phyloP scores from a whole-genome alignment of 169 alveolate genomes.

The Ophryocystis elektroscirrha region DNA sequence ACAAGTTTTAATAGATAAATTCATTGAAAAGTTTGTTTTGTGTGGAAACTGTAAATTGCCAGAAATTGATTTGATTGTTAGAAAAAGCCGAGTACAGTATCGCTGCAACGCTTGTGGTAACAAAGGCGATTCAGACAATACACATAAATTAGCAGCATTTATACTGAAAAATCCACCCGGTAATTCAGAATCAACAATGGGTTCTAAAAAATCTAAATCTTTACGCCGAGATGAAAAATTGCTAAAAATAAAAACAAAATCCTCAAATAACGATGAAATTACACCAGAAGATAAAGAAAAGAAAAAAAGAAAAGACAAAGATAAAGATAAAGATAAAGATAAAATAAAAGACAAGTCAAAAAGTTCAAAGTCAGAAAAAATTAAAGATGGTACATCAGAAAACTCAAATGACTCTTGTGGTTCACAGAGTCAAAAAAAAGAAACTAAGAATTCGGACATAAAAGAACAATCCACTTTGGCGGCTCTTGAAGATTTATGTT shows the following conservation, averaged over 20 bases:
- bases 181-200: slow-evolving; percentile 31
- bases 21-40: slow-evolving; percentile 84
- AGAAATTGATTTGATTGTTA: slow-evolving; percentile 73
- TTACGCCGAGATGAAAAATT: slow-evolving; percentile 14
- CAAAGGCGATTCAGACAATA: slow-evolving; percentile 63
- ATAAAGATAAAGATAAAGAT: slow-evolving; percentile 6
- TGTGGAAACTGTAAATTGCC: slow-evolving; percentile 93
- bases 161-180: slow-evolving; percentile 81
- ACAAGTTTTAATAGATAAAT: slow-evolving; percentile 72
- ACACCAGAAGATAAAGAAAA: slow-evolving; percentile 16
- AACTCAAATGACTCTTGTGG: background rate
- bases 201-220: slow-evolving; percentile 20
- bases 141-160: slow-evolving; percentile 80
- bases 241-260: background rate
- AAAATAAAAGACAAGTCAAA: slow-evolving; percentile 20
- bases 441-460: too few species aligned
- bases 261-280: background rate
- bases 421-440: background rate
- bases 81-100: slow-evolving; percentile 53
- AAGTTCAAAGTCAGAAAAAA: slow-evolving; percentile 16
- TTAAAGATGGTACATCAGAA: slow-evolving; percentile 4
- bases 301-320: slow-evolving; percentile 20
- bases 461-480: background rate
- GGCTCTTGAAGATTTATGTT: background rate
- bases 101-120: slow-evolving; percentile 94